phyloP scores from a whole-genome alignment of 2,329 filamentous ascomycete genomes.

The Hirsutella rhossiliensis region DNA sequence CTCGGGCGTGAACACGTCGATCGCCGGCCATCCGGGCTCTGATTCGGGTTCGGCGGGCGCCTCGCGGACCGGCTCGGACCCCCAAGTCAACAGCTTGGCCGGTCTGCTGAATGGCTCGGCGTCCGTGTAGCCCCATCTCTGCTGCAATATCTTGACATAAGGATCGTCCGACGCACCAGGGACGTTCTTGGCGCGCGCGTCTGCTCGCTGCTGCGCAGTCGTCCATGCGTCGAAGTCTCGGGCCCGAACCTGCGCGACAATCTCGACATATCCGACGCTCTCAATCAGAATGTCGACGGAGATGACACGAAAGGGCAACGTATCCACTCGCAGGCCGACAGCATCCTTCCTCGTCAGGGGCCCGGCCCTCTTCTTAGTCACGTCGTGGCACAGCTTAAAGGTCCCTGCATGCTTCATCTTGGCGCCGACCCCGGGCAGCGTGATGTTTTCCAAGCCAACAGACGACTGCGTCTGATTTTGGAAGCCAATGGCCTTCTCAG shows the following conservation, averaged over 20 bases:
- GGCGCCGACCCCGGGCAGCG: conserved; percentile 41
- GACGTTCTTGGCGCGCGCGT: conserved; percentile 3
- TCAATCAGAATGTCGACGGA: conserved; percentile 80
- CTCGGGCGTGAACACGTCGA: conserved; percentile 78
- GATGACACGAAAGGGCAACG: conserved; percentile 68
- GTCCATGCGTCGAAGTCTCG: conserved; percentile 23
- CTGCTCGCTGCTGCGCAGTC: conserved; percentile 1
- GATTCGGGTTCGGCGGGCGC: neutral
- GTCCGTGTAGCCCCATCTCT: neutral
- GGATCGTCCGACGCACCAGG: neutral
- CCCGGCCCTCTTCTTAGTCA: conserved; percentile 68
- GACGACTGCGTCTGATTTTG: conserved; percentile 50
- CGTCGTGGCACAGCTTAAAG: conserved; percentile 67
- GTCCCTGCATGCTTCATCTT: conserved; percentile 59
- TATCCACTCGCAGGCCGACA: conserved; percentile 49
- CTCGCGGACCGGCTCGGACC: no score
- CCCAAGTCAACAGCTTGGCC: no score
- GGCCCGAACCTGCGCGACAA: conserved; percentile 68
- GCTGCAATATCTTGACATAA: neutral
- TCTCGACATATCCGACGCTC: conserved; percentile 85
- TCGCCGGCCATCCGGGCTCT: conserved; percentile 46
- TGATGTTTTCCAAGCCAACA: conserved; percentile 51
- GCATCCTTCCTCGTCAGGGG: conserved; percentile 55
- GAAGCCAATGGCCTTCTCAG: conserved; percentile 64
- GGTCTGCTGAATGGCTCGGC: no score